Evolutionary conservation across 2,329 filamentous ascomycete genomes (phyloP).

Genomic region (Stachybotrys chlorohalonatus): DNA sequence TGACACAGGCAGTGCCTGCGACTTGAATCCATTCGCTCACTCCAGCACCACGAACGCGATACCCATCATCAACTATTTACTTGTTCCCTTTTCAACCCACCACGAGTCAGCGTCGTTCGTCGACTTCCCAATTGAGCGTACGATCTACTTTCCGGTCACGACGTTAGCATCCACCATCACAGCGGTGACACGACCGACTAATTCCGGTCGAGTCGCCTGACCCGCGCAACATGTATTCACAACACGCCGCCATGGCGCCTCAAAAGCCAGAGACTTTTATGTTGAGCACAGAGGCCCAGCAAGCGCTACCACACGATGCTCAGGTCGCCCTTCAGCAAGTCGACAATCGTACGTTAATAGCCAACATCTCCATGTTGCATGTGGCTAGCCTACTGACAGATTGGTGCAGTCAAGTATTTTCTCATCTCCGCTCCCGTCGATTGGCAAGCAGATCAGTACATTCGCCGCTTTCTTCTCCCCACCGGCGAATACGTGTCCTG

Average conservation of each 20-base stretch:
- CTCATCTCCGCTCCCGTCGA: constrained; percentile 97
- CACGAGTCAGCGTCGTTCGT: neutral
- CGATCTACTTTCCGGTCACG: neutral
- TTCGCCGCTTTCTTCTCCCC: constrained; percentile 86
- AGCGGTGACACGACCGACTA: constrained; percentile 13
- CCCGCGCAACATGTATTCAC: constrained; percentile 59
- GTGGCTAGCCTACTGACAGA: constrained; percentile 4
- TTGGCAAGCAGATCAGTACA: constrained; percentile 95
- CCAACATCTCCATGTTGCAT: neutral
- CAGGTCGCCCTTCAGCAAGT: constrained; percentile 97
- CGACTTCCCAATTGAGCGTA: neutral
- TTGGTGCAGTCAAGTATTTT: constrained; percentile 84
- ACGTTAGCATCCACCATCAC: constrained; percentile 4
- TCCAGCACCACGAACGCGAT: neutral
- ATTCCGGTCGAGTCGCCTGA: constrained; percentile 15
- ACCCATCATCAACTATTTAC: constrained; percentile 2
- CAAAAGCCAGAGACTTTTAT: constrained; percentile 99
- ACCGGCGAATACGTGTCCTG: constrained; percentile 99
- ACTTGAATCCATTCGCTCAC: constrained; percentile 6
- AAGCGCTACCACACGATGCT: constrained; percentile 90
- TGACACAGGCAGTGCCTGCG: constrained; percentile 24
- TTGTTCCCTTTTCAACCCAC: constrained; percentile 1
- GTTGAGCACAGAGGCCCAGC: constrained; percentile 93
- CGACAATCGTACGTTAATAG: constrained; percentile 68
- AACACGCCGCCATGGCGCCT: constrained; percentile 80